A percentile compares a stretch with the other conserved stretches of the same genome.
These are phyloP conservation scores for Penstemon eatonii DNA, from an alignment of 257 asterid species.

Conservation along the genomic window DNA sequence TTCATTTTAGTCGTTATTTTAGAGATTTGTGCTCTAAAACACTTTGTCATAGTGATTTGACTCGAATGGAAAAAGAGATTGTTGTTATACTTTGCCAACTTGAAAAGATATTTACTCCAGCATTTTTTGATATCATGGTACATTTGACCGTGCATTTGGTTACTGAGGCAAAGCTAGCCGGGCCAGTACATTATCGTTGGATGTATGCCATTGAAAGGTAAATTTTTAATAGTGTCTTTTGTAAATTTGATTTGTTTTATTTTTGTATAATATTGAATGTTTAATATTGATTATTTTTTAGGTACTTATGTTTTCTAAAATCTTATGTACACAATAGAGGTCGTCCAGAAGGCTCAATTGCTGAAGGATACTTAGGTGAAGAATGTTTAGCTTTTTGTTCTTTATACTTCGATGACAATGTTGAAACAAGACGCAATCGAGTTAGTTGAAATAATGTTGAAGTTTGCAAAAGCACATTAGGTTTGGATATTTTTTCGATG, in stretches of 20 bases:
- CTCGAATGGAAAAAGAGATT: constrained; percentile 8
- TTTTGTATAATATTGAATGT: no score
- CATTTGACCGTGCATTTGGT: constrained; percentile 13
- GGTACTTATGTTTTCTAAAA: constrained; percentile 15
- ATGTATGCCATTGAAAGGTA: constrained; percentile 23
- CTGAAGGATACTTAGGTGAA: constrained; percentile 23
- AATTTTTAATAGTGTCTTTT: not conserved
- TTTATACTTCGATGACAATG: constrained; percentile 5
- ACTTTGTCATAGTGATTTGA: not conserved
- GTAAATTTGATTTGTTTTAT: not conserved
- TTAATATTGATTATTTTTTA: not conserved
- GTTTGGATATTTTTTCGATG: not conserved
- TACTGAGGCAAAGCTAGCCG: constrained; percentile 11
- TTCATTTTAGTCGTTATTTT: not conserved
- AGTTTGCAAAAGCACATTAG: not conserved
- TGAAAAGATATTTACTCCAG: constrained; percentile 2
- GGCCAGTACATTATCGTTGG: constrained; percentile 9
- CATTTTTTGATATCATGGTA: constrained; percentile 19
- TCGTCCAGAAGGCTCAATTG: constrained; percentile 2
- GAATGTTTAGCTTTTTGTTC: constrained; percentile 24
- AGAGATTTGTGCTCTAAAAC: constrained; percentile 8
- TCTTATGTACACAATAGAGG: constrained; percentile 7
- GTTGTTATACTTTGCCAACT: constrained; percentile 1
- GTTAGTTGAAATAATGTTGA: constrained; percentile 1
- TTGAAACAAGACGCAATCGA: constrained; percentile 6